phyloP scores from a whole-genome alignment of 176 grass and related monocot species.

The Carex kokanica region DNA sequence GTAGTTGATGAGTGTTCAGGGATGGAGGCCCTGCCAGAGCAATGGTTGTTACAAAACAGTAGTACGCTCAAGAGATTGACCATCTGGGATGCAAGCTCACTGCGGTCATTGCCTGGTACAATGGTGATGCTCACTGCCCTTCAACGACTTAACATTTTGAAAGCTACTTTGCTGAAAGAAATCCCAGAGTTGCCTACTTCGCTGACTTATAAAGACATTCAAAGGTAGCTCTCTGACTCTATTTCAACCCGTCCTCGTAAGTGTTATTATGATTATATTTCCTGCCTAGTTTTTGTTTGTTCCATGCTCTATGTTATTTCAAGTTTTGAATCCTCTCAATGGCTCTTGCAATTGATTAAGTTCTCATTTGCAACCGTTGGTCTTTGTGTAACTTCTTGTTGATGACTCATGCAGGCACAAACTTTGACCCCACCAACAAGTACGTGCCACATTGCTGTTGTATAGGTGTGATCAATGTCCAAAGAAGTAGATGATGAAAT shows the following conservation, averaged over 20 bases:
- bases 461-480: too few relatives aligned
- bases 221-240: too few relatives aligned
- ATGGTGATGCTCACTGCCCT: conserved; percentile 26
- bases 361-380: too few relatives aligned
- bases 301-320: too few relatives aligned
- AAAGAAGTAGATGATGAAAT: background rate
- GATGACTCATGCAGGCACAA: background rate
- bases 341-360: too few relatives aligned
- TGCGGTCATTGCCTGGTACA: conserved; percentile 17
- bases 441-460: too few relatives aligned
- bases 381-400: too few relatives aligned
- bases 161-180: conserved; percentile 12
- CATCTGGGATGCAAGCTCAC: background rate
- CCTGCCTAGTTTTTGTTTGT: too few relatives aligned
- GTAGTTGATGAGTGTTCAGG: background rate
- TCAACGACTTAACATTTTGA: rapidly evolving
- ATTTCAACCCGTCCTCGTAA: too few relatives aligned
- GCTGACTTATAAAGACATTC: background rate
- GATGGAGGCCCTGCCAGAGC: conserved; percentile 30
- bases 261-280: too few relatives aligned
- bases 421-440: too few relatives aligned
- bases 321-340: too few relatives aligned
- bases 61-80: background rate
- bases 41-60: conserved; percentile 37
- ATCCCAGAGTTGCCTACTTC: conserved; percentile 30